Percentiles rank a stretch among this genome's conserved stretches.
Conservation (phyloP, 2,329 filamentous ascomycete genomes). For the Exophiala bonariae region DNA sequence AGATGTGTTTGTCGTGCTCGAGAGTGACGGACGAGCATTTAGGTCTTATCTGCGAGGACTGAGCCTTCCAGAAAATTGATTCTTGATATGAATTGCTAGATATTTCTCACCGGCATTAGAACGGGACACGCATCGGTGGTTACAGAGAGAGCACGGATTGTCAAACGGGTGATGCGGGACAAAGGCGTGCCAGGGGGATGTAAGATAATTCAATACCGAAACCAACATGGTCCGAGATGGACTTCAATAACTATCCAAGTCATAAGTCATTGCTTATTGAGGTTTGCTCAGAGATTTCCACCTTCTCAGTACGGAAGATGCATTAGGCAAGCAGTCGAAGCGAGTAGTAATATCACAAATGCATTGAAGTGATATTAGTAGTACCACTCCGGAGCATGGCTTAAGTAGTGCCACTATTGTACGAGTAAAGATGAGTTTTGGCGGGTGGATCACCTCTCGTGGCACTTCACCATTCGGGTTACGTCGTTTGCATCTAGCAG, state of each 20-base stretch:
- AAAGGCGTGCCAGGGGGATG: neutral
- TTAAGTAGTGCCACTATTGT: no score
- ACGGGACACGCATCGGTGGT: conserved; percentile 1
- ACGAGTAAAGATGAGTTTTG: no score
- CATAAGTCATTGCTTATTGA: no score
- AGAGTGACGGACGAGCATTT: conserved; percentile 65
- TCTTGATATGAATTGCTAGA: conserved; percentile 24
- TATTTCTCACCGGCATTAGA: conserved; percentile 1
- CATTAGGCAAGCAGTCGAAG: no score
- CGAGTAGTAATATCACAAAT: no score
- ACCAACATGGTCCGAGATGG: no score
- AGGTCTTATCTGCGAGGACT: conserved; percentile 46
- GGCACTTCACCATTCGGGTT: neutral
- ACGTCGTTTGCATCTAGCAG: neutral
- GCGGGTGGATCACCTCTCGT: neutral
- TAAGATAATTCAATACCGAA: no score
- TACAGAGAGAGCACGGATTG: neutral
- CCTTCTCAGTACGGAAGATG: no score
- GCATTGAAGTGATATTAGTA: no score
- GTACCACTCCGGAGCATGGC: no score
- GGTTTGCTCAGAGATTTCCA: no score
- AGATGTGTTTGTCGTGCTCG: conserved; percentile 77
- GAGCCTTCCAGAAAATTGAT: conserved; percentile 20
- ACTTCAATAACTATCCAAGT: no score
- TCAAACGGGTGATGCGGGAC: neutral